Conservation (phyloP, 176 grass and related monocot species). For the Lolium multiflorum region DNA sequence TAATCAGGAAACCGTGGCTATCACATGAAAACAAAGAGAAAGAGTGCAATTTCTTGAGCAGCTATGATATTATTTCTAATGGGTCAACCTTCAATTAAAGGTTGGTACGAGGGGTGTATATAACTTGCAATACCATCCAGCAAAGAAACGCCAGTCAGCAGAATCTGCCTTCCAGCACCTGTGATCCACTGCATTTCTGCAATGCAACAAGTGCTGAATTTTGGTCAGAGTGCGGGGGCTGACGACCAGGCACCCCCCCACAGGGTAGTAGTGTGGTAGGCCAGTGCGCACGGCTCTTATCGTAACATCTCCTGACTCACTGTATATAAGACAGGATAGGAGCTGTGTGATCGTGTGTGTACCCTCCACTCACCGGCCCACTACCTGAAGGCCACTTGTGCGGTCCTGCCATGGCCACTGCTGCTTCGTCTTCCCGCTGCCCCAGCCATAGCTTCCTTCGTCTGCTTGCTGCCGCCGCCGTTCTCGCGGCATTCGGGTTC, state of each 20-base stretch:
- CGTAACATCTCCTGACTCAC: not conserved
- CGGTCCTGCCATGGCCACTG: not conserved
- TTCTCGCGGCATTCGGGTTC: not conserved
- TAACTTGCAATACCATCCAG: no score
- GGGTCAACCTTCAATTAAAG: no score
- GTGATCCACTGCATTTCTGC: no score
- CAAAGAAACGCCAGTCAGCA: no score
- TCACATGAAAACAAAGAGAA: no score
- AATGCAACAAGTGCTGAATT: not conserved
- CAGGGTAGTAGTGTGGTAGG: not conserved
- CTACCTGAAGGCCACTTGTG: not conserved
- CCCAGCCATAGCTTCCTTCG: conserved; percentile 5
- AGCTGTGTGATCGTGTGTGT: conserved; percentile 15
- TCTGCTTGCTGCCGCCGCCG: not conserved
- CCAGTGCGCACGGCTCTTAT: not conserved
- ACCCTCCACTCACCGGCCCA: conserved; percentile 2
- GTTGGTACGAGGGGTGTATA: no score
- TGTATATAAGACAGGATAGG: conserved; percentile 42
- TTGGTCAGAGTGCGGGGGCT: not conserved
- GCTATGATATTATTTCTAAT: no score
- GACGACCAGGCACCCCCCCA: not conserved
- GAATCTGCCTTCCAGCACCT: no score
- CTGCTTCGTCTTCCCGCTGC: not conserved
- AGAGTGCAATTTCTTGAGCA: no score
- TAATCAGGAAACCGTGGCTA: no score